These are phyloP conservation scores for Crucibulum laeve DNA, from an alignment of 768 basidiomycete genomes.

Conservation along the genomic window DNA sequence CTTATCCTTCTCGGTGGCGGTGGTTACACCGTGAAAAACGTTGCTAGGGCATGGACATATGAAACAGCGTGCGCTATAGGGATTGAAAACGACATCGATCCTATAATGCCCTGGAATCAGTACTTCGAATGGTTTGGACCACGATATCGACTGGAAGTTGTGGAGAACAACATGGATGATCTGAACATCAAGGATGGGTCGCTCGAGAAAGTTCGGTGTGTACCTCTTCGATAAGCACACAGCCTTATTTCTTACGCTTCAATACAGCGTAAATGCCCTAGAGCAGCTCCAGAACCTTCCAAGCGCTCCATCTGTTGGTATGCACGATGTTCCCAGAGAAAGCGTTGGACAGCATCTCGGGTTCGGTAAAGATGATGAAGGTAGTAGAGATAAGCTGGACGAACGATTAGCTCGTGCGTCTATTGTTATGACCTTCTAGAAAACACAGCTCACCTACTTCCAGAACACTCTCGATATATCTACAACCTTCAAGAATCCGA, in stretches of 20 bases:
- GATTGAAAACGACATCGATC: constrained; percentile 71
- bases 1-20: constrained; percentile 92
- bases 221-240: not conserved
- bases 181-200: constrained; percentile 79
- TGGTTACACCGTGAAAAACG: constrained; percentile 96
- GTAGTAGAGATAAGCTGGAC: constrained; percentile 58
- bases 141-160: constrained; percentile 87
- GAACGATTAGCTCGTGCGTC: constrained; percentile 66
- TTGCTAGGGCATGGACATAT: constrained; percentile 92
- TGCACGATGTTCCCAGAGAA: constrained; percentile 80
- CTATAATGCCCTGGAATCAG: constrained; percentile 78
- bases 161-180: constrained; percentile 92
- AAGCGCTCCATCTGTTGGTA: constrained; percentile 78
- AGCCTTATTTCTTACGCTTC: not conserved
- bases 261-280: constrained; percentile 28
- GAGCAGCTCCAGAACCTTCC: constrained; percentile 39
- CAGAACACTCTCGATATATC: constrained; percentile 68
- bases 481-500: constrained; percentile 54
- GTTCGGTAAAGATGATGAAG: constrained; percentile 44
- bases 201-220: constrained; percentile 74
- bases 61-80: constrained; percentile 96
- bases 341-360: constrained; percentile 62
- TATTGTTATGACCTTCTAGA: not conserved
- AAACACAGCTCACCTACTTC: not conserved
- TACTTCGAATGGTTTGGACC: constrained; percentile 99